phyloP scores from a whole-genome alignment of 2,329 filamentous ascomycete species.

The Fusarium tanahbumbuense region DNA sequence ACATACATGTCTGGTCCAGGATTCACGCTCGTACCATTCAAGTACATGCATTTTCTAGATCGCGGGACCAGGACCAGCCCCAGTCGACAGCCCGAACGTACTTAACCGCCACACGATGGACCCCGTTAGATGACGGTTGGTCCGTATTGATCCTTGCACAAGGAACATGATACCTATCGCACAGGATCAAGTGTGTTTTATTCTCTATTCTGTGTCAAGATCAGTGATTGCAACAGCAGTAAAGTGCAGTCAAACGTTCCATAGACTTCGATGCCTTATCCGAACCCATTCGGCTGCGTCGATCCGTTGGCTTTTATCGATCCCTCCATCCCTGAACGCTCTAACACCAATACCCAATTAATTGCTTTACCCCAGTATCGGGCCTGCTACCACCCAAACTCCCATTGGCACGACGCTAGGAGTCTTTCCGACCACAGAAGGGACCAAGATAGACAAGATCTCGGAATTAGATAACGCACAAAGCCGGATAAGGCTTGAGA shows the following conservation, averaged over 20 bases:
- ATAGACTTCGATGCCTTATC: slow-evolving; percentile 5
- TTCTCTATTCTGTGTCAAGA: slow-evolving; percentile 1
- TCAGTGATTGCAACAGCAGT: slow-evolving; percentile 3
- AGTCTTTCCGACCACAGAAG: slow-evolving; percentile 17
- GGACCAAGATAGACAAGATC: background rate
- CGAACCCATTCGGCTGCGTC: background rate
- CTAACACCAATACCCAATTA: slow-evolving; percentile 20
- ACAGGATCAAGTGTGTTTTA: background rate
- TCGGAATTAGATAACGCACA: background rate
- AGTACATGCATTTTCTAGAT: slow-evolving; percentile 16
- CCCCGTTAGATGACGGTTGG: slow-evolving; percentile 42
- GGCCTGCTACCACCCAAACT: slow-evolving; percentile 22
- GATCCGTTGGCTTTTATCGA: slow-evolving; percentile 8
- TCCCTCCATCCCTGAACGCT: slow-evolving; percentile 19
- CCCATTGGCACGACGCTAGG: slow-evolving; percentile 19
- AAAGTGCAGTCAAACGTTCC: background rate
- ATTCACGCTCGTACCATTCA: slow-evolving; percentile 19
- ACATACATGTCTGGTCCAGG: background rate
- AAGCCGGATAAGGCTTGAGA: background rate
- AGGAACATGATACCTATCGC: slow-evolving; percentile 1
- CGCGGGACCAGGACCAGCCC: slow-evolving; percentile 25
- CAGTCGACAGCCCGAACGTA: slow-evolving; percentile 19
- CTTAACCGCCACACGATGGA: slow-evolving; percentile 41
- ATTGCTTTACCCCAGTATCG: slow-evolving; percentile 31
- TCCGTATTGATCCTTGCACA: slow-evolving; percentile 22